Conservation (phyloP, 169 alveolate genomes). For the Eimeria mitis region DNA sequence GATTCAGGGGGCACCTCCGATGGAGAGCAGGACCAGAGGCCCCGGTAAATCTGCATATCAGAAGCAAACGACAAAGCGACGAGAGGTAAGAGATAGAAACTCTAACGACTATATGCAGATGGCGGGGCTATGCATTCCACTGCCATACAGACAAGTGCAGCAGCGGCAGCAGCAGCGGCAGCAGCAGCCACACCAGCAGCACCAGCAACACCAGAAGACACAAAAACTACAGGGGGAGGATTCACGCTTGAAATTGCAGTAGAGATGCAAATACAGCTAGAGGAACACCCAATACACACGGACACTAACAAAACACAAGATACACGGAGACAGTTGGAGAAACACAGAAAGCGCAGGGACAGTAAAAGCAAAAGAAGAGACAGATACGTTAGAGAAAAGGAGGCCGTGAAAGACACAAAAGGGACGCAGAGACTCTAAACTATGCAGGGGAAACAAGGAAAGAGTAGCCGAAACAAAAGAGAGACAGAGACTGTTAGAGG, state of each 20-base stretch:
- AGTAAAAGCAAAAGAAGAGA: neutral
- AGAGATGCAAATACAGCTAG: neutral
- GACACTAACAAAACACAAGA: neutral
- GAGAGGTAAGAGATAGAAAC: neutral
- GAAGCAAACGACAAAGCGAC: neutral
- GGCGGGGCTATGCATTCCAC: too few relatives aligned
- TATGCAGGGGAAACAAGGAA: neutral
- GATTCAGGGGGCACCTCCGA: neutral
- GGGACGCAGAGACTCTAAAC: neutral
- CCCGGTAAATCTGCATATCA: conserved; percentile 30
- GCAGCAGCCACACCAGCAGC: neutral
- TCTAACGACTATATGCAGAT: too few relatives aligned
- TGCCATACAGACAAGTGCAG: too few relatives aligned
- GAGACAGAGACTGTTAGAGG: neutral
- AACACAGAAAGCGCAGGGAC: neutral
- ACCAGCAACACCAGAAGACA: neutral
- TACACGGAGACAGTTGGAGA: neutral
- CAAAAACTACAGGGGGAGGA: neutral
- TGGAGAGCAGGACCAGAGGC: conserved; percentile 37
- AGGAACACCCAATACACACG: neutral
- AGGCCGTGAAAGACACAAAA: neutral
- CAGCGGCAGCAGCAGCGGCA: conserved; percentile 2
- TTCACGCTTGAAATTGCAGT: too few relatives aligned
- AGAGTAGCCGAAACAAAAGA: too few relatives aligned
- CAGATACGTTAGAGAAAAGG: neutral